These are phyloP conservation scores for Balakata baccata DNA, from an alignment of 345 rosid species.

Conservation along the genomic window DNA sequence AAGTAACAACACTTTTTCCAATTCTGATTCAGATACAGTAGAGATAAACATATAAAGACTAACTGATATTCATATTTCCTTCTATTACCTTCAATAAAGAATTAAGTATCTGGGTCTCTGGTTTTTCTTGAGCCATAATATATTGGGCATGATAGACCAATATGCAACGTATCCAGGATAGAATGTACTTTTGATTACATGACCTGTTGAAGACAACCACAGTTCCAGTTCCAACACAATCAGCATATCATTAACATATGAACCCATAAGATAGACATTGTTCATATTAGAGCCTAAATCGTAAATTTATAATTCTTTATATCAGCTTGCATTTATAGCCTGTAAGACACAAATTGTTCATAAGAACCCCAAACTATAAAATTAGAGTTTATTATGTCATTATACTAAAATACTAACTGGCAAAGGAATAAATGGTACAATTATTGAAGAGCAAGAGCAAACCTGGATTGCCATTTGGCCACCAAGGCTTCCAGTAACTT, in stretches of 20 bases:
- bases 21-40: neutral
- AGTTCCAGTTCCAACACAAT: neutral
- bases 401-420: neutral
- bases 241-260: neutral
- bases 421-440: neutral
- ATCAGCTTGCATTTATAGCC: neutral
- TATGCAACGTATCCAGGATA: slow-evolving; percentile 79
- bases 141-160: slow-evolving; percentile 62
- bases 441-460: slow-evolving; percentile 21
- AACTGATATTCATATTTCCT: neutral
- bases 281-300: slow-evolving; percentile 1
- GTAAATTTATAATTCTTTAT: neutral
- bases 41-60: slow-evolving; percentile 1
- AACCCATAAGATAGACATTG: neutral
- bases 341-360: neutral
- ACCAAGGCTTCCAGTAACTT: slow-evolving; percentile 65
- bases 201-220: slow-evolving; percentile 48
- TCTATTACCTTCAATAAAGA: slow-evolving; percentile 58
- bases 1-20: slow-evolving; percentile 3
- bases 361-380: neutral
- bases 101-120: slow-evolving; percentile 39
- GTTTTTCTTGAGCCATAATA: slow-evolving; percentile 49
- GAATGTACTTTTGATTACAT: slow-evolving; percentile 46
- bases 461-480: slow-evolving; percentile 84
- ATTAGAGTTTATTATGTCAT: slow-evolving; percentile 1